Evolutionary conservation across 2,329 filamentous ascomycete species (phyloP).

Genomic region (Pseudogymnoascus verrucosus): DNA sequence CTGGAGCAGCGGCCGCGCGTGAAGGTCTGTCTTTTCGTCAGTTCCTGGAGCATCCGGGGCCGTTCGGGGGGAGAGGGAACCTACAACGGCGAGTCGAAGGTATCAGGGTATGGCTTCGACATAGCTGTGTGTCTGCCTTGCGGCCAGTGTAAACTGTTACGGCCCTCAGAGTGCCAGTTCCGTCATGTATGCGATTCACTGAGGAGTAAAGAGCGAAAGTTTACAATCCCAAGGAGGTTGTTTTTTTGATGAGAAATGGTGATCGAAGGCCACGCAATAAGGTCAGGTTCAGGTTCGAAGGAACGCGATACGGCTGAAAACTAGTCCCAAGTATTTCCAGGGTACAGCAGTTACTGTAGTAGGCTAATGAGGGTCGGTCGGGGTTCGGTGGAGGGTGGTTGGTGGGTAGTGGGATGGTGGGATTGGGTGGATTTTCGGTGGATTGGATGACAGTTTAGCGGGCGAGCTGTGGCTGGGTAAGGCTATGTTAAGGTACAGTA

Average conservation of each 20-base stretch:
- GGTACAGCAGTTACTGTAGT: not conserved
- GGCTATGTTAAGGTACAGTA: constrained; percentile 5
- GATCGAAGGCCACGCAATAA: not conserved
- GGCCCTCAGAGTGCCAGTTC: constrained; percentile 8
- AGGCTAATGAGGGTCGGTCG: not conserved
- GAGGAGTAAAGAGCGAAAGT: not conserved
- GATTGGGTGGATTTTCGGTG: not conserved
- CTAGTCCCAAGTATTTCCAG: not conserved
- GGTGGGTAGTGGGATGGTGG: not conserved
- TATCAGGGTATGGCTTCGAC: constrained; percentile 26
- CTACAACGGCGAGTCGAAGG: constrained; percentile 26
- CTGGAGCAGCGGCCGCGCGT: constrained; percentile 22
- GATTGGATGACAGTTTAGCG: not conserved
- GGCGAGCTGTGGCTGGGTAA: not conserved
- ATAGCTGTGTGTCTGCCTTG: constrained; percentile 15
- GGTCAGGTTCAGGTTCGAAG: not conserved
- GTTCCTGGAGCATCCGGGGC: not conserved
- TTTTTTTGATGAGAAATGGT: not conserved
- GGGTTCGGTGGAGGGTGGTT: not conserved
- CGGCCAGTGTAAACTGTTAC: not conserved
- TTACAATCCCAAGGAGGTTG: not conserved
- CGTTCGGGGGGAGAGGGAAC: not conserved
- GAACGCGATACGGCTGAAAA: constrained; percentile 6
- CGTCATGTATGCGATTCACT: constrained; percentile 8
- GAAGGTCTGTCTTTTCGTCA: constrained; percentile 13